Evolutionary conservation across 2,329 filamentous ascomycete genomes (phyloP), one percentile per base, ranked within the genome.

Genomic region (Didymella pomorum): DNA sequence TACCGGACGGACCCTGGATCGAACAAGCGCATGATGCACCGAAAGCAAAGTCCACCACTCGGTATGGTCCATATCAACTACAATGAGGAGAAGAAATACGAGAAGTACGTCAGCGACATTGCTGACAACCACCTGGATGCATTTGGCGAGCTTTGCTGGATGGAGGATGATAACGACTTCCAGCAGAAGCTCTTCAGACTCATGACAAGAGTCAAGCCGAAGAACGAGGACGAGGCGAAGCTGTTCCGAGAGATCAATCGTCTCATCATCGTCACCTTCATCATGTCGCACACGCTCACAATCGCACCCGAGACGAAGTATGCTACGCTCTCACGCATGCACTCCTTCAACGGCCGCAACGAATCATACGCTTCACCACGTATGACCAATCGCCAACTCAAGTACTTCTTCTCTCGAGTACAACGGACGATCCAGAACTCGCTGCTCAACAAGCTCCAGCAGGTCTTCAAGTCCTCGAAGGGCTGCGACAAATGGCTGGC

Each of bases 321-420:
- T 18, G 57, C 67, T 6, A 72, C 77, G 18, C 70, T 82, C n/a
- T 66, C 68, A 23, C 71, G 73, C 23, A 73, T 82, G 60, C 75
- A 73, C 28, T 76, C 76, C 20, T 75, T 74, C 46, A 61, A 63
- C n/a, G 69, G 68, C 21, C 71, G 66, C 8, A 60, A 66, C 25
- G 58, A 68, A 35, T 71, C 70, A 26, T 73, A 68, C 61, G 77
- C 73, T n/a, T 75, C 74, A 4, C 80, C 81, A 2, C 77, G 79
- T 52, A 78, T 83, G 64, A 80, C 80, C 12, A 81, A 80, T 52
- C 76, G 79, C 14, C 81, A 83, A 60, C 73, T 83, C 16, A 83
- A 83, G 61, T 81, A 80, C 73, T 81, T 82, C 71, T 82, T 82
- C 71, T 70, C 71, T 14, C 66, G 76, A 21, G 70, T 82, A 16